Evolutionary conservation across 2,329 filamentous ascomycete genomes (phyloP), one percentile per base, ranked within the genome.

Genomic region (Cladosporium cucumerinum): DNA sequence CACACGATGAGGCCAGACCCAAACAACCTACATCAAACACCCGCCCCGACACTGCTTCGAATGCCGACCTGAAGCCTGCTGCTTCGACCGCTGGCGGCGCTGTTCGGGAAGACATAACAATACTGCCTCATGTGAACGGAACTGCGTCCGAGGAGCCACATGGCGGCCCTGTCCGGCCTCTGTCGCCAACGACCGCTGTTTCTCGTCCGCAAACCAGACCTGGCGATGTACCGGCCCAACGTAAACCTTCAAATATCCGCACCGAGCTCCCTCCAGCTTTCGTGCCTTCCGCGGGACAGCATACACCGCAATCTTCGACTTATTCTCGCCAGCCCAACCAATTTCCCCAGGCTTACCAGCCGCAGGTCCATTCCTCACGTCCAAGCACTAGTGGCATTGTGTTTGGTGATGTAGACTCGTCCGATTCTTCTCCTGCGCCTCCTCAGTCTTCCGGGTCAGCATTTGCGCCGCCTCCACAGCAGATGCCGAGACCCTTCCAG

Each of bases 321-420:
- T 71, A 70, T 21, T 68, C 71, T 43, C 32, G 46, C 18, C 61
- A 66, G 18, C 49, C 54, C 1, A 66, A 55, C n/a, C 62, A 48
- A 65, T 58, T 23, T 36, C 30, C 54, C 30, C 65, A 57, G 21
- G 51, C 66, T 18, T 55, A 62, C 36, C 52, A 67, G 11, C 54
- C 69, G 23, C 64, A 69, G 26, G 63, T 62, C 21, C 69, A 72
- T 57, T 57, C 66, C 5, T 64, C 67, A 30, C 70, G 73, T 55
- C 70, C 70, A 10, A 73, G 73, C 67, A 64, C 66, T 16, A 66
- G 66, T 61, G 70, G 67, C 59, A 75, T 80, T 49, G 73, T 78
- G 25, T 81, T 80, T 67, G 76, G 77, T 48, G 76, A 75, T 26
- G 71, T 73, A 21, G 72, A 77, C 26, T 79, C 78, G 23, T 72